Conservation (phyloP, 2,329 filamentous ascomycete genomes). For the Orbilia quercus region DNA sequence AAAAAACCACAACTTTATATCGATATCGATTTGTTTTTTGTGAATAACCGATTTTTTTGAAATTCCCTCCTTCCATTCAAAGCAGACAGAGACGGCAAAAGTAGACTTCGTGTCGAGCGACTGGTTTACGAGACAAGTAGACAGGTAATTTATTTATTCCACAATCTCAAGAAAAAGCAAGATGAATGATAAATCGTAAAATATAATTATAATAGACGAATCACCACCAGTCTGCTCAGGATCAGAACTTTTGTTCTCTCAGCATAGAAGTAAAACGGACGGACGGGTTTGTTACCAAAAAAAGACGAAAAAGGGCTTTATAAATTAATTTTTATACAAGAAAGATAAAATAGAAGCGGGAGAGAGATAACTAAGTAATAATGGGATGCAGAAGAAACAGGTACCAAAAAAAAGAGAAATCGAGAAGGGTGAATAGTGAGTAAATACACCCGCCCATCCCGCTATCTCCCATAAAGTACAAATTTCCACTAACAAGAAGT, state of each 20-base stretch:
- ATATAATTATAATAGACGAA: too few relatives aligned
- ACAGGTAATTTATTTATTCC: not conserved
- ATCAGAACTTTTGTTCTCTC: too few relatives aligned
- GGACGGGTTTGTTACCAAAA: constrained; percentile 26
- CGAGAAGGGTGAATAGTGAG: not conserved
- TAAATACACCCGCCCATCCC: not conserved
- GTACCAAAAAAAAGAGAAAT: not conserved
- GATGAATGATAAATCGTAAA: constrained; percentile 13
- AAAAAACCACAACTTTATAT: too few relatives aligned
- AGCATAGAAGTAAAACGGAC: too few relatives aligned
- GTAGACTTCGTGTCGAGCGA: not conserved
- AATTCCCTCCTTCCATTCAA: too few relatives aligned
- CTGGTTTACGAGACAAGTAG: constrained; percentile 6
- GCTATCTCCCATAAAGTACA: constrained; percentile 33
- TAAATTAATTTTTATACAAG: constrained; percentile 41
- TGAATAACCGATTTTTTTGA: too few relatives aligned
- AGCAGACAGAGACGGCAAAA: not conserved
- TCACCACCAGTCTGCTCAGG: too few relatives aligned
- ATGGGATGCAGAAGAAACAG: constrained; percentile 7
- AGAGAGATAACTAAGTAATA: too few relatives aligned
- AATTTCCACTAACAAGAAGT: constrained; percentile 25
- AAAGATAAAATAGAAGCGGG: constrained; percentile 9
- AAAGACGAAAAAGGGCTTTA: constrained; percentile 1
- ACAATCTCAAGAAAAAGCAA: constrained; percentile 1
- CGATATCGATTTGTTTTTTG: too few relatives aligned